phyloP scores from a whole-genome alignment of 2,329 filamentous ascomycete genomes.

The Fusarium nematophilum region DNA sequence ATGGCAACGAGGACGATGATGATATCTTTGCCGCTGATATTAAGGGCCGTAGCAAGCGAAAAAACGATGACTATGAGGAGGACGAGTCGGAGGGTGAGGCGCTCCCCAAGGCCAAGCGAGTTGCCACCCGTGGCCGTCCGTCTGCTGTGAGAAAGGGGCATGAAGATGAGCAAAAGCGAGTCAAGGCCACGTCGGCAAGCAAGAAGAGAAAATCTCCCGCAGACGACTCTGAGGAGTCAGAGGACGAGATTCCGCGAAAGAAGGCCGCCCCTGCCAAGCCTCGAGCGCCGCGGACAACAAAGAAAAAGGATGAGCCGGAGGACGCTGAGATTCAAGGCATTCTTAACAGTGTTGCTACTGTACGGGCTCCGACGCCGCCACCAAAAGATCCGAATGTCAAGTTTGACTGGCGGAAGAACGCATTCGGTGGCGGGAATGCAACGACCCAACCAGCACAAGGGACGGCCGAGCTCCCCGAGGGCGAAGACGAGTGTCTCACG shows the following conservation, averaged over 20 bases:
- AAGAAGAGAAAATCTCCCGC: constrained; percentile 71
- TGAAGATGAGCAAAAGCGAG: constrained; percentile 44
- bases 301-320: constrained; percentile 75
- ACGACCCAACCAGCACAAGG: constrained; percentile 71
- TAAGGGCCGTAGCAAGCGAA: constrained; percentile 72
- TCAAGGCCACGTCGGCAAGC: constrained; percentile 46
- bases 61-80: constrained; percentile 80
- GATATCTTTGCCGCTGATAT: constrained; percentile 85
- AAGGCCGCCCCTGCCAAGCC: constrained; percentile 69
- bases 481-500: constrained; percentile 88
- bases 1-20: constrained; percentile 76
- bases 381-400: constrained; percentile 76
- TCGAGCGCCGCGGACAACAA: constrained; percentile 65
- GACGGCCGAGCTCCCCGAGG: constrained; percentile 79
- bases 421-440: constrained; percentile 67
- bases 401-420: constrained; percentile 80
- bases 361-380: constrained; percentile 86
- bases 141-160: constrained; percentile 33
- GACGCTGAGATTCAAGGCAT: constrained; percentile 81
- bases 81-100: constrained; percentile 79
- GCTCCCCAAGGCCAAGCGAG: constrained; percentile 68
- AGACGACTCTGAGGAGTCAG: constrained; percentile 65
- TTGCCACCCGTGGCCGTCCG: constrained; percentile 57
- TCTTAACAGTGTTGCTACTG: constrained; percentile 85
- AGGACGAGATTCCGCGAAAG: constrained; percentile 70